Conservation (phyloP, 257 asterid species). For the Solanum pennellii region DNA sequence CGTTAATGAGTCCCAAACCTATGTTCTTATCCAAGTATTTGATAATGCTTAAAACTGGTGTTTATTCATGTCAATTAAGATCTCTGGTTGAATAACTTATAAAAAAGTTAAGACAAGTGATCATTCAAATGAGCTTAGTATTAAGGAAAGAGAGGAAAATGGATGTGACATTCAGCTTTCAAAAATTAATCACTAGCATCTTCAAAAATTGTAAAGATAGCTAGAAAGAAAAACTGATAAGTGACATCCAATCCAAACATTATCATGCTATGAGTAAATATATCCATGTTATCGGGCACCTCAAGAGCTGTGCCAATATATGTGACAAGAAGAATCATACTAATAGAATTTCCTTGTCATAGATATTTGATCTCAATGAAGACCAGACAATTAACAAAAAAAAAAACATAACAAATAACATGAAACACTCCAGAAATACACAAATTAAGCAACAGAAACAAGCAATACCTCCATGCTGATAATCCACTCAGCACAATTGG, state of each 20-base stretch:
- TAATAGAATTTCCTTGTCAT: background rate
- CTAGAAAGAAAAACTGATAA: background rate
- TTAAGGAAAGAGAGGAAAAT: background rate
- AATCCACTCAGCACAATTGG: slow-evolving; percentile 87
- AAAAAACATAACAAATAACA: background rate
- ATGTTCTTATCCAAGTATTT: background rate
- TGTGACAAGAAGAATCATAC: background rate
- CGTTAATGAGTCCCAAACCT: background rate
- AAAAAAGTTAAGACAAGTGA: background rate
- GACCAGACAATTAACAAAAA: background rate
- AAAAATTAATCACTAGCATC: background rate
- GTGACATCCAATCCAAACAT: background rate
- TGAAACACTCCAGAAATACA: background rate
- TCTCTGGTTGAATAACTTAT: background rate
- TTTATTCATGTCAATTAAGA: background rate
- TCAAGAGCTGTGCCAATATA: background rate
- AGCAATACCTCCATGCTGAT: slow-evolving; percentile 84
- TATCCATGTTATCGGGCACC: background rate
- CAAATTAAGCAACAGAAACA: background rate
- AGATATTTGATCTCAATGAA: background rate
- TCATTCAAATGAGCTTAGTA: background rate
- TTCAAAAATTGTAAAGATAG: background rate
- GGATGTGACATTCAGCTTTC: background rate
- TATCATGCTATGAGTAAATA: background rate
- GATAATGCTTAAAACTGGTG: background rate